Conservation (phyloP, 805 yeast genomes). For the Metschnikowia vanudenii region DNA sequence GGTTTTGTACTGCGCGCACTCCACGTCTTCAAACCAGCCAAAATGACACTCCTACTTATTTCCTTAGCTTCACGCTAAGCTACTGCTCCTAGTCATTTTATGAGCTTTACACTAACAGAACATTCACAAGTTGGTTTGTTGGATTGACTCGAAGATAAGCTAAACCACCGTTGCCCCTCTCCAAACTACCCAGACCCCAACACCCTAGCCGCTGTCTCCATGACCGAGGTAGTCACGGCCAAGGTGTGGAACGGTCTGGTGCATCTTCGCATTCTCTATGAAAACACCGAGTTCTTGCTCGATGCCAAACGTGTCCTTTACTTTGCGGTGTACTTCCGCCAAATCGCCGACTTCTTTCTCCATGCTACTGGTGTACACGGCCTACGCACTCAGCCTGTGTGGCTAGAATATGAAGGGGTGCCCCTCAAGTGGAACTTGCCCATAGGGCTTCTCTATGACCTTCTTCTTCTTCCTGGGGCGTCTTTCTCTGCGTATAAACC, state of each 20-base stretch:
- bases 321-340: slow-evolving; percentile 43
- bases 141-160: too few species aligned
- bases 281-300: slow-evolving; percentile 21
- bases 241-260: slow-evolving; percentile 56
- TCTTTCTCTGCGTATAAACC: slow-evolving; percentile 21
- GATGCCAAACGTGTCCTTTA: slow-evolving; percentile 48
- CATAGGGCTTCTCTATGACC: slow-evolving; percentile 64
- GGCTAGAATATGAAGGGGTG: slow-evolving; percentile 66
- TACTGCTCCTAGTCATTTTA: too few species aligned
- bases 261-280: slow-evolving; percentile 39
- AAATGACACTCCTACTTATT: too few species aligned
- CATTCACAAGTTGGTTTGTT: too few species aligned
- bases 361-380: slow-evolving; percentile 18
- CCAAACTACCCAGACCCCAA: too few species aligned
- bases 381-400: slow-evolving; percentile 30
- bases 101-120: too few species aligned
- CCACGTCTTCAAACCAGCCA: too few species aligned
- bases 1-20: too few species aligned
- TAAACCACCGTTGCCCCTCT: too few species aligned
- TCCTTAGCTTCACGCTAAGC: too few species aligned
- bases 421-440: slow-evolving; percentile 81
- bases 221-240: slow-evolving; percentile 25
- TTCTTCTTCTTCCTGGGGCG: slow-evolving; percentile 41
- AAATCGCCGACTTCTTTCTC: slow-evolving; percentile 39
- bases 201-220: too few species aligned